Evolutionary conservation across 2,329 filamentous ascomycete genomes (phyloP), one percentile per base, ranked within the genome.

Genomic region (Aureobasidium sp.): DNA sequence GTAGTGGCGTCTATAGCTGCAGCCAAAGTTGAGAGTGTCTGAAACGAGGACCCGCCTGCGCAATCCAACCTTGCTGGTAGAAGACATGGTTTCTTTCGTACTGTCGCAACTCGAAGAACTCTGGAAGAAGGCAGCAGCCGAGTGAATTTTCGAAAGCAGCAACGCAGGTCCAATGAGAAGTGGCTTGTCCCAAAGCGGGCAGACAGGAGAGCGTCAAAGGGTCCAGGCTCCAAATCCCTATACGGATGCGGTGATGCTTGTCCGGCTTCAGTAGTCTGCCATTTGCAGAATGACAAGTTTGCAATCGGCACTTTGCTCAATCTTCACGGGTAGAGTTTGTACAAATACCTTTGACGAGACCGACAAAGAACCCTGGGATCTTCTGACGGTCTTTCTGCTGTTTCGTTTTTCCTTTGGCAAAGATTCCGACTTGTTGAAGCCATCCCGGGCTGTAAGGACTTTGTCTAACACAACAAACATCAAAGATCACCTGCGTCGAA

Each of bases 201-300:
- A 58, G 27, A 37, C 41, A 27, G 9, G 20, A 37, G 12, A 37
- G 41, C 47, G 34, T 52, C 62, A 55, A 37, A 59, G 47, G 55
- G 62, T 52, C 55, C 55, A 60, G 55, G 44, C 62, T 59, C 41
- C 34, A 55, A 20, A 3, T 45, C 20, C 11, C 34, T 27, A 34
- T 53, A 63, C 62, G 62, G 42, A 63, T 63, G 52, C 62, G 62
- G 62, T 63, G 29, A 58, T 49, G 44, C 42, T 48, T 44, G 53
- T 63, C 62, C 62, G 62, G 62, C 62, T 63, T 60, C 62, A 60
- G 62, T 60, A 55, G 45, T 60, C 25, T 17, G 5, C 47, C 45
- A 49, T 51, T 59, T 59, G 56, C 56, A 59, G 56, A 31, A 62
- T 22, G 25, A 45, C n/a, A 20, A 62, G 42, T 45, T 62, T 44